phyloP scores from a whole-genome alignment of 257 asterid genomes.

The Penstemon eatonii region DNA sequence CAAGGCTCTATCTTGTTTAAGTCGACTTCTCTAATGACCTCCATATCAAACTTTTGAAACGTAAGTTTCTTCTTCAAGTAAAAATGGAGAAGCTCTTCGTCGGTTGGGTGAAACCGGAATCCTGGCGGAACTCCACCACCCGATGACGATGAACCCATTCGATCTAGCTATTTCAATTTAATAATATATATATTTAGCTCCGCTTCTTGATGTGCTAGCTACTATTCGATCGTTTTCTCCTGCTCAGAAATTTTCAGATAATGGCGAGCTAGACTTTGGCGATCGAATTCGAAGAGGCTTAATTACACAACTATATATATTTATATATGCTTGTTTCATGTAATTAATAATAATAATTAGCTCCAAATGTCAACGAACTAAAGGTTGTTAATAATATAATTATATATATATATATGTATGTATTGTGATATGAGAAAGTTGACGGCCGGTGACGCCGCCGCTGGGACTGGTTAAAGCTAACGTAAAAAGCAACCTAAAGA shows the following conservation, averaged over 20 bases:
- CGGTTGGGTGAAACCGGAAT: constrained; percentile 88
- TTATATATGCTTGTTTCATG: not conserved
- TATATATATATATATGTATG: not conserved
- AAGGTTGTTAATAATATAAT: not conserved
- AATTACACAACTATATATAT: not conserved
- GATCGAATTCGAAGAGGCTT: not conserved
- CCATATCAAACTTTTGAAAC: constrained; percentile 89
- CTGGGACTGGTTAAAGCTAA: constrained; percentile 65
- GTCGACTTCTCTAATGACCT: constrained; percentile 83
- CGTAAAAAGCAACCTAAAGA: constrained; percentile 50
- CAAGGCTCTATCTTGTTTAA: constrained; percentile 89
- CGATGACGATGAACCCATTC: constrained; percentile 52
- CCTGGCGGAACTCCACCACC: constrained; percentile 93
- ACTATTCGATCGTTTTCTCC: not conserved
- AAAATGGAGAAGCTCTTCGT: constrained; percentile 89
- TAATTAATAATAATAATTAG: not conserved
- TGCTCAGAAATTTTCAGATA: not conserved
- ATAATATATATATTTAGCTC: not conserved
- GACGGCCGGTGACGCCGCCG: constrained; percentile 93
- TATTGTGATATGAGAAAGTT: constrained; percentile 48
- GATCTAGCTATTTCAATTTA: not conserved
- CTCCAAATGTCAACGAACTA: constrained; percentile 35
- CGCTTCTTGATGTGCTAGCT: not conserved
- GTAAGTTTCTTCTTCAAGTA: constrained; percentile 86
- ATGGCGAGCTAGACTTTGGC: no score